Evolutionary conservation across 805 yeast species (phyloP), one percentile per base, ranked within the genome.

Genomic region (Lipomyces sp.): DNA sequence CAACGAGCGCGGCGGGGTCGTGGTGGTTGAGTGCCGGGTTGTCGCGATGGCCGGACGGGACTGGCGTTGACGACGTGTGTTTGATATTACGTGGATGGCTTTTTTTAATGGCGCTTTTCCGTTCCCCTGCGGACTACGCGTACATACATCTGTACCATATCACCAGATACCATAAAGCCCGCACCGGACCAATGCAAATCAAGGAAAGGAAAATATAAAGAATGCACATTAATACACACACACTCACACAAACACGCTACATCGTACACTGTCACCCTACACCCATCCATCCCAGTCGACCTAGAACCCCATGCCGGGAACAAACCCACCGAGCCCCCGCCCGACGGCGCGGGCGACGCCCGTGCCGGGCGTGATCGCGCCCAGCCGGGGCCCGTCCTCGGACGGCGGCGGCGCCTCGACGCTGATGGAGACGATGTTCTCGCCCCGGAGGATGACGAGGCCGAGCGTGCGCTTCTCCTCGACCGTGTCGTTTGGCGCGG

Each of bases 381-480:
- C 60, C 56, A 60, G 43, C 63, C 63, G 56, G 49, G 63, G 61
- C 56, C 58, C 59, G 42, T 71, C 65, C 61, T 75, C 70, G 23
- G 73, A 61, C 51, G 71, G 68, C 38, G 80, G 74, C 49, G 87
- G 78, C n/a, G 82, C 74, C 69, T 86, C 91, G 29, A 86, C 80
- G 26, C 78, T 75, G 19, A 84, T 71, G 47, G 89, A 79, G 11
- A 90, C 80, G 24, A 93, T 80, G 58, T 84, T 86, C 58, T 88
- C 96, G 2, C 98, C 98, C 61, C 98, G 76, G 40, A 91, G 70
- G 33, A 91, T 84, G 1, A 86, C 77, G 45, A 93, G 74, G 0
- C 98, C 98, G 22, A 93, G 69, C 4, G 80, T 71, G 50, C 98
- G 74, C 62, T 82, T 86, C 55, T 84, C 90, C 53, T 83, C 85